These are phyloP conservation scores for Trypanosoma vivax DNA, from an alignment of 208 protist genomes.

Conservation along the genomic window DNA sequence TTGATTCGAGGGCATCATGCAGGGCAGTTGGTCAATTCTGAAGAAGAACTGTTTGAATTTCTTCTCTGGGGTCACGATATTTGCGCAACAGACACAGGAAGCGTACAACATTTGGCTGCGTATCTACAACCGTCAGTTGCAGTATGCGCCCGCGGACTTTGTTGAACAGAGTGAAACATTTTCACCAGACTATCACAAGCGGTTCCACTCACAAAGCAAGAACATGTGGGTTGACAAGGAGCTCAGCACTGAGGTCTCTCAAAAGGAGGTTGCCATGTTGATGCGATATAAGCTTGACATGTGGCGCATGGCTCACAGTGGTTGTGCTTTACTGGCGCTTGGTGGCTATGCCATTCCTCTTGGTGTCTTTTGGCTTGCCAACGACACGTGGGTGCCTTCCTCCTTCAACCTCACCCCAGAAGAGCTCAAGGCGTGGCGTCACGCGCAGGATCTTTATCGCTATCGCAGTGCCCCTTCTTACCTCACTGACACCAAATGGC, in stretches of 20 bases:
- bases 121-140: constrained; percentile 76
- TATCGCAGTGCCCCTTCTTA: constrained; percentile 84
- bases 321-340: constrained; percentile 34
- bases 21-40: constrained; percentile 69
- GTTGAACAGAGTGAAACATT: constrained; percentile 74
- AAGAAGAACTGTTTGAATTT: constrained; percentile 80
- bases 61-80: constrained; percentile 46
- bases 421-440: constrained; percentile 72
- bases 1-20: constrained; percentile 61
- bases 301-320: constrained; percentile 72
- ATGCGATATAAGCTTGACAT: constrained; percentile 83
- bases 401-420: constrained; percentile 52
- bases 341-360: constrained; percentile 79
- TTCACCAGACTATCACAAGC: constrained; percentile 83
- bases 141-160: constrained; percentile 65
- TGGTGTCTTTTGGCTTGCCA: constrained; percentile 79
- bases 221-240: constrained; percentile 91
- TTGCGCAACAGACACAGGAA: constrained; percentile 47
- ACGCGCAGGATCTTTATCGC: constrained; percentile 85
- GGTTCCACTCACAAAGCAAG: constrained; percentile 75
- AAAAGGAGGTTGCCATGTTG: constrained; percentile 75
- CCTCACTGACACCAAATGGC: constrained; percentile 86
- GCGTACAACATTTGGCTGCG: constrained; percentile 69
- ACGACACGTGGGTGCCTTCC: constrained; percentile 83
- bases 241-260: constrained; percentile 78